These are phyloP conservation scores for Zancudomyces culisetae DNA, from an alignment of 371 early-diverging fungal genomes.

Conservation along the genomic window DNA sequence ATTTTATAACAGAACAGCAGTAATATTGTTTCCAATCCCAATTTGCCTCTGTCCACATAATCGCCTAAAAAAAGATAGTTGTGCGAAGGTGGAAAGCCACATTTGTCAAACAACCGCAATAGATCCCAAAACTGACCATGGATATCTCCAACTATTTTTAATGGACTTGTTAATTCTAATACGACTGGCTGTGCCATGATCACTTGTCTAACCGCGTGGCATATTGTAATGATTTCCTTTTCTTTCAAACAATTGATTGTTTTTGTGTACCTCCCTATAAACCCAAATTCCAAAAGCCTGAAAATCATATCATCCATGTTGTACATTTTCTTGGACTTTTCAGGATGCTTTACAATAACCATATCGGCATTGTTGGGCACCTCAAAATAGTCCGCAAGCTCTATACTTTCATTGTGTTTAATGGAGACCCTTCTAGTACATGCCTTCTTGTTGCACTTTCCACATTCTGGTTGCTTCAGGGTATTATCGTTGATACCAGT, in stretches of 20 bases:
- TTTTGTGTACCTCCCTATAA: slow-evolving; percentile 45
- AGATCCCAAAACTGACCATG: slow-evolving; percentile 92
- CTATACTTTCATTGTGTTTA: slow-evolving; percentile 1
- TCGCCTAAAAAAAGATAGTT: slow-evolving; percentile 95
- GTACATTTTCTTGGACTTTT: slow-evolving; percentile 22
- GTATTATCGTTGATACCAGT: too few relatives aligned
- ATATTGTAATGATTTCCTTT: slow-evolving; percentile 74
- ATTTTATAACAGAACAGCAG: slow-evolving; percentile 93
- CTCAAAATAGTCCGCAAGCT: slow-evolving; percentile 20
- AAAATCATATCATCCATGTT: slow-evolving; percentile 69
- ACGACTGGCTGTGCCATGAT: slow-evolving; percentile 83
- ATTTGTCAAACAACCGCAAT: slow-evolving; percentile 75
- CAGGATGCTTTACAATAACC: slow-evolving; percentile 18
- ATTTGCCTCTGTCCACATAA: slow-evolving; percentile 97
- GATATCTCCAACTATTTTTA: slow-evolving; percentile 75
- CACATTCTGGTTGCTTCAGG: too few relatives aligned
- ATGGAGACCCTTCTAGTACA: too few relatives aligned
- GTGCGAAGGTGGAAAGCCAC: slow-evolving; percentile 73
- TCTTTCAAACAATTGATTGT: slow-evolving; percentile 51
- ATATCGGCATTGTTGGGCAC: slow-evolving; percentile 13
- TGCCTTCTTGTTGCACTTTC: too few relatives aligned
- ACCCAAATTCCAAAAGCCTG: slow-evolving; percentile 58
- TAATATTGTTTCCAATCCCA: slow-evolving; percentile 86
- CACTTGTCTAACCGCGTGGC: slow-evolving; percentile 76
- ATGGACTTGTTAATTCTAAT: slow-evolving; percentile 82